Base-by-base conservation (phyloP, 306 rosid species). In the Prunus campanulata region DNA sequence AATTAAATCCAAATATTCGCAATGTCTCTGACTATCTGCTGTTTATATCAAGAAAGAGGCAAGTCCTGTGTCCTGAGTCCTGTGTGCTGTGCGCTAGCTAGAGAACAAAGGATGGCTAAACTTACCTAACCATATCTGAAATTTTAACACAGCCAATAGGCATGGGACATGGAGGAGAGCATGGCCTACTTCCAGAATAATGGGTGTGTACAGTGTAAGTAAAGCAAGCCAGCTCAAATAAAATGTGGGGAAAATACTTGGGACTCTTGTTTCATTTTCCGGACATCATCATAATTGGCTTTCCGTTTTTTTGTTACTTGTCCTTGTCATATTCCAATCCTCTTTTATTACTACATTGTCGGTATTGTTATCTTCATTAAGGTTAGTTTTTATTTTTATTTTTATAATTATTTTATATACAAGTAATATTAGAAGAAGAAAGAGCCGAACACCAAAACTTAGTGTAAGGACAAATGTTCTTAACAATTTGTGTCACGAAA, bases 281-380 rank as follows among this genome's bases (percentile, higher is more conserved):
- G 42, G 54, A 71, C 60, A 74, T 68, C 62, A n/a, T n/a, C n/a
- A n/a, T n/a, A n/a, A n/a, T 27, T 57, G 24, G 11, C 64, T 55
- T 12, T 71, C 50, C 25, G 64, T 35, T 32, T 54, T 30, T 52
- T 42, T 25, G 8, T 5, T 27, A 2, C 29, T 42, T 52, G 77
- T 69, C 80, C 52, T 55, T 8, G 11, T 55, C 65, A 20, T 39
- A 71, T 35, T 55, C 76, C 24, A 32, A 74, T 30, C 68, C 64
- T 54, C 51, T 73, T 79, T 66, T n/a, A 67, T 57, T 35, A 5
- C 8, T 6, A 10, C 3, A 27, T 47, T 20, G 70, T 74, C 64
- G 20, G 46, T 27, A 30, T 10, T 59, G 75, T 49, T 35, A 47
- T 66, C 20, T 24, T 30, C 42, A 27, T 5, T 44, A 2, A 15